Conservation (phyloP, 768 basidiomycete genomes). For the Boletales sp. region DNA sequence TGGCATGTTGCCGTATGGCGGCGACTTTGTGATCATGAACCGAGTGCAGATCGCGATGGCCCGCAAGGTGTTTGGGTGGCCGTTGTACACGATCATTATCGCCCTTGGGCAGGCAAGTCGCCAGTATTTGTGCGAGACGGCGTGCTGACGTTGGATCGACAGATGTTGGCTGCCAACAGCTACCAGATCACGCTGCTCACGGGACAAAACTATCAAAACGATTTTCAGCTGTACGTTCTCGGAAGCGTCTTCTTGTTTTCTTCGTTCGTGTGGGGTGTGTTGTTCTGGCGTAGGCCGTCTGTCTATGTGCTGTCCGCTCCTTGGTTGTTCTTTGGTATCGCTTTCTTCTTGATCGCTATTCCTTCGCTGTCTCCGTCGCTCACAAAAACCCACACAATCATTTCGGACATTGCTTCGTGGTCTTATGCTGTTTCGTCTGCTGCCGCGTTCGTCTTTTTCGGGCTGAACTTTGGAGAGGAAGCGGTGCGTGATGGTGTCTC, state of each 20-base stretch:
- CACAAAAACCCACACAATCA: slow-evolving; percentile 54
- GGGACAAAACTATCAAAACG: slow-evolving; percentile 79
- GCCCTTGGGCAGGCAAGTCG: slow-evolving; percentile 69
- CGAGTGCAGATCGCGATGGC: slow-evolving; percentile 81
- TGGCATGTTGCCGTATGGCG: slow-evolving; percentile 45
- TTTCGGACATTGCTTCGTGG: slow-evolving; percentile 84
- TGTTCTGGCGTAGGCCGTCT: slow-evolving; percentile 87
- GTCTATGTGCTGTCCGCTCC: slow-evolving; percentile 82
- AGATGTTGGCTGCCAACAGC: slow-evolving; percentile 88
- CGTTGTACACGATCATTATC: slow-evolving; percentile 86
- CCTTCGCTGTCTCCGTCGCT: slow-evolving; percentile 69
- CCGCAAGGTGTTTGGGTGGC: slow-evolving; percentile 81
- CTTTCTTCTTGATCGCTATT: slow-evolving; percentile 88
- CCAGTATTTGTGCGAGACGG: no score
- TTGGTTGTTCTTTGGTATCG: slow-evolving; percentile 88
- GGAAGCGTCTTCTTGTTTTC: slow-evolving; percentile 83
- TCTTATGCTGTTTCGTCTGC: slow-evolving; percentile 90
- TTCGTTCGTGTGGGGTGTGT: slow-evolving; percentile 83
- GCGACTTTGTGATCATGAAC: slow-evolving; percentile 77
- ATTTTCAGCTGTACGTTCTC: slow-evolving; percentile 86
- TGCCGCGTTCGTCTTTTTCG: slow-evolving; percentile 90
- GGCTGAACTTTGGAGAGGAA: slow-evolving; percentile 96
- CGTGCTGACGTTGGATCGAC: slow-evolving; percentile 2
- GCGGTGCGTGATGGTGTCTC: slow-evolving; percentile 50
- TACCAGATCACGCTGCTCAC: slow-evolving; percentile 92